These are phyloP conservation scores for Pelargonium australe DNA, from an alignment of 441 rosid species.

Conservation along the genomic window DNA sequence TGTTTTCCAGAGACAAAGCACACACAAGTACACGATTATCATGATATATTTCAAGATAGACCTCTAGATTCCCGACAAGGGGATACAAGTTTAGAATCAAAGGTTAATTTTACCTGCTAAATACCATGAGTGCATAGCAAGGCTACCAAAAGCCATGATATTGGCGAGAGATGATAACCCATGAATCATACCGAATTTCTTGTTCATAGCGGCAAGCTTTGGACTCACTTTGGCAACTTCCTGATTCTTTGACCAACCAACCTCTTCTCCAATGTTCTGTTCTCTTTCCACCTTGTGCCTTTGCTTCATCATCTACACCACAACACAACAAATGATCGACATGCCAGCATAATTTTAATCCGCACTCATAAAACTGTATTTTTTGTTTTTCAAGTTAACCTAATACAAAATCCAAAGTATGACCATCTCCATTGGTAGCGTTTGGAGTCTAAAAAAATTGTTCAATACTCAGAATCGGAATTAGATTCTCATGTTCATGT, in stretches of 20 bases:
- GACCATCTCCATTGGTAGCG: too few species aligned
- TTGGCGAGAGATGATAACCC: constrained; percentile 72
- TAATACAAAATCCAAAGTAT: too few species aligned
- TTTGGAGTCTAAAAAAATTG: too few species aligned
- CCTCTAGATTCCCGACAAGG: background rate
- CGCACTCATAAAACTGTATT: background rate
- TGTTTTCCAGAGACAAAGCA: background rate
- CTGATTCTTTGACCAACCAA: constrained; percentile 63
- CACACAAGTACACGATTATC: background rate
- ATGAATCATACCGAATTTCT: constrained; percentile 81
- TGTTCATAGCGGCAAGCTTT: constrained; percentile 77
- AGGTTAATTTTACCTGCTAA: constrained; percentile 68
- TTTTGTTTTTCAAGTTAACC: background rate
- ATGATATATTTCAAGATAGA: background rate
- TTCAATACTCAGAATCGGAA: too few species aligned
- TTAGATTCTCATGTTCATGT: too few species aligned
- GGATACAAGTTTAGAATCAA: constrained; percentile 20
- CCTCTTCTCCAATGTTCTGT: constrained; percentile 52
- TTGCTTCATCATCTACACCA: constrained; percentile 70
- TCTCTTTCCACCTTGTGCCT: constrained; percentile 79
- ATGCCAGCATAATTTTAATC: background rate
- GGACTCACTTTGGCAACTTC: constrained; percentile 63
- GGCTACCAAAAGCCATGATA: constrained; percentile 63
- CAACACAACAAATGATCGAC: background rate
- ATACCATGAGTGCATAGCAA: constrained; percentile 80